phyloP scores from a whole-genome alignment of 352 stramenopile species.

The Elongisporangium anandrum region DNA sequence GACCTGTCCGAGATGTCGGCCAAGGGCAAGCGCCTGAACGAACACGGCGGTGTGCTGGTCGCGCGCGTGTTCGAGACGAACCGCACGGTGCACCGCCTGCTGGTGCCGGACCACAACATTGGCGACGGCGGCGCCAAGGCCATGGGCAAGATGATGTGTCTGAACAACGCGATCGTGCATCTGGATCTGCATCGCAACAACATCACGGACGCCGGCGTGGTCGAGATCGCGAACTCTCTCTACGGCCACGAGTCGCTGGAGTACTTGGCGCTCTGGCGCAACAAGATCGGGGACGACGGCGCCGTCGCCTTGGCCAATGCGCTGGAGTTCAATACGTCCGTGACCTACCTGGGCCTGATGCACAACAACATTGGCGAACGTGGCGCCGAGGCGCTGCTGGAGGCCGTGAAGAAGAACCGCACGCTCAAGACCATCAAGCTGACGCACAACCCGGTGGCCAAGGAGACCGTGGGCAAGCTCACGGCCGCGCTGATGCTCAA shows the following conservation, averaged over 20 bases:
- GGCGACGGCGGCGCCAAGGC: constrained; percentile 33
- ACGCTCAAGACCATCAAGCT: constrained; percentile 39
- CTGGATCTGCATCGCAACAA: constrained; percentile 47
- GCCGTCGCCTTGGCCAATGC: constrained; percentile 38
- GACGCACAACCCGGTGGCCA: constrained; percentile 37
- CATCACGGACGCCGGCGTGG: constrained; percentile 28
- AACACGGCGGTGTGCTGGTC: constrained; percentile 32
- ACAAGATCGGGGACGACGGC: constrained; percentile 39
- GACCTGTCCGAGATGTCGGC: constrained; percentile 53
- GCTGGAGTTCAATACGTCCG: constrained; percentile 42
- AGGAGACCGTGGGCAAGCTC: constrained; percentile 28
- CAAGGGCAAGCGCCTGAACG: constrained; percentile 34
- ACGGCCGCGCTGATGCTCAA: constrained; percentile 39
- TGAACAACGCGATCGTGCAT: constrained; percentile 43
- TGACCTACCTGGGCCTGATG: constrained; percentile 43
- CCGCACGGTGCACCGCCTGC: constrained; percentile 31
- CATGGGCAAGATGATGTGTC: constrained; percentile 48
- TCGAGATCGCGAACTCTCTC: constrained; percentile 28
- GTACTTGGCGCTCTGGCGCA: constrained; percentile 37
- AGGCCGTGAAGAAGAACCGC: constrained; percentile 39
- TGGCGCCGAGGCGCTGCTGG: constrained; percentile 35
- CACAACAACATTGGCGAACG: constrained; percentile 41
- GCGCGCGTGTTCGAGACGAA: constrained; percentile 50
- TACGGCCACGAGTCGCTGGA: constrained; percentile 47
- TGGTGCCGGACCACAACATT: constrained; percentile 53